Percentiles rank a stretch among this genome's conserved stretches.
Evolutionary conservation across 345 rosid genomes (phyloP).

Genomic region (Leavenworthia alabamica): DNA sequence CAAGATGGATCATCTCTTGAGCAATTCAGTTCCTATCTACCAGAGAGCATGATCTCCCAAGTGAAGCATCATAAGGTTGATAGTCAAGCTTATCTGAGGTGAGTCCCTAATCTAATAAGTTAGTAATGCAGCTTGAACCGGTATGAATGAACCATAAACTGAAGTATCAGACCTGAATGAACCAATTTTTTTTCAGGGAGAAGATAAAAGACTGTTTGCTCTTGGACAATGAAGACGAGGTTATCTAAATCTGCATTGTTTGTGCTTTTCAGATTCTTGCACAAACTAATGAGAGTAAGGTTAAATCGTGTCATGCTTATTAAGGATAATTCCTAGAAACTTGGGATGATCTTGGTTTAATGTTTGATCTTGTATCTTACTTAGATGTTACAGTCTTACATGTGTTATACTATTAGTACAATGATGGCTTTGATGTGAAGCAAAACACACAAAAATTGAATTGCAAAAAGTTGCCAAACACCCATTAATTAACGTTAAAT

Average conservation of each 20-base stretch:
- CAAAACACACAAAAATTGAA: neutral
- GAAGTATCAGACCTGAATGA: neutral
- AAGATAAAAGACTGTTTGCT: conserved; percentile 73
- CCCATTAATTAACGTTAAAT: too few species aligned
- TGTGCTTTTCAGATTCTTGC: neutral
- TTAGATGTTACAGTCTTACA: neutral
- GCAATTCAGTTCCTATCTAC: conserved; percentile 47
- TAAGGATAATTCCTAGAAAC: neutral
- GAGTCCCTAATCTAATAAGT: conserved; percentile 11
- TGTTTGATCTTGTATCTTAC: neutral
- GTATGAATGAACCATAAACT: too few species aligned
- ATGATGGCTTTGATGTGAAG: neutral
- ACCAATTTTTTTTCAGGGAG: conserved; percentile 44
- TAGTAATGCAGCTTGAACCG: too few species aligned
- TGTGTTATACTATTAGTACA: neutral
- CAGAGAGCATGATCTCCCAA: conserved; percentile 45
- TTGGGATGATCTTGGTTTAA: neutral
- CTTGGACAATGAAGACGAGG: conserved; percentile 59
- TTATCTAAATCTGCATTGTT: conserved; percentile 28
- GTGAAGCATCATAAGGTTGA: conserved; percentile 25
- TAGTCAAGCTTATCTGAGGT: conserved; percentile 52
- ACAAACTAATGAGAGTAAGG: neutral
- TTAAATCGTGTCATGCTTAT: neutral
- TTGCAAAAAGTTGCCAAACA: too few species aligned
- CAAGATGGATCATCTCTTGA: conserved; percentile 51